Base-by-base conservation (phyloP, 192 early-diverging fungal species). In the Linnemannia elongata region DNA sequence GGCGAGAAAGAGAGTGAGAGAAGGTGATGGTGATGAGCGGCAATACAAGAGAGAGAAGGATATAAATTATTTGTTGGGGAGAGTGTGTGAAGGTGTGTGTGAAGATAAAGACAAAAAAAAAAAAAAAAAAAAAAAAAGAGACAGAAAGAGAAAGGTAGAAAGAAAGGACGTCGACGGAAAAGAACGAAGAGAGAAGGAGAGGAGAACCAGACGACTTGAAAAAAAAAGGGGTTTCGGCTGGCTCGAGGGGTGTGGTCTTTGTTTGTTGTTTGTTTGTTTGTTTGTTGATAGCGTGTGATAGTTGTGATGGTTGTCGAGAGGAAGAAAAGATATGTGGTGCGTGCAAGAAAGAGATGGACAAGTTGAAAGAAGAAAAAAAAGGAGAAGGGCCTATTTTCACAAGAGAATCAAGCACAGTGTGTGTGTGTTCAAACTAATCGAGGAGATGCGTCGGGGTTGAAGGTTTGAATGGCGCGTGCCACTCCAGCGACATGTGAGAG, bases 221-320 rank as follows among this genome's bases (percentile, higher is more conserved):
- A 66, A 66, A 66, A 33, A 35, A 66, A 66, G 35, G 60, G 60
- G n/a, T 66, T 33, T 66, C 60, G 60, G 60, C 60, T 66, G 60
- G 60, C 30, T 66, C 30, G 60, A 66, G 60, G n/a, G 60, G 10
- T 15, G 60, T 24, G 4, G 7, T 13, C 27, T 30, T 71, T 39
- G 41, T 22, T 15, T 10, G 15, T 9, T 47, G 27, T 77, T 77
- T 41, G 47, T 76, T 57, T 30, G 36, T 38, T 22, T 57, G 54
- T 22, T 57, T n/a, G 5, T 55, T 63, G n/a, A 33, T 27, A 6
- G 24, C 22, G 27, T 27, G 24, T 63, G 60, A 44, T 30, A 27
- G n/a, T n/a, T 27, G 24, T 63, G 60, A 44, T 30, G 10, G n/a
- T n/a, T 13, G 60, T 30, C 24, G 24, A n/a, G 52, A 20, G 3